phyloP scores from a whole-genome alignment of 441 rosid genomes.

The Macaranga tanarius region DNA sequence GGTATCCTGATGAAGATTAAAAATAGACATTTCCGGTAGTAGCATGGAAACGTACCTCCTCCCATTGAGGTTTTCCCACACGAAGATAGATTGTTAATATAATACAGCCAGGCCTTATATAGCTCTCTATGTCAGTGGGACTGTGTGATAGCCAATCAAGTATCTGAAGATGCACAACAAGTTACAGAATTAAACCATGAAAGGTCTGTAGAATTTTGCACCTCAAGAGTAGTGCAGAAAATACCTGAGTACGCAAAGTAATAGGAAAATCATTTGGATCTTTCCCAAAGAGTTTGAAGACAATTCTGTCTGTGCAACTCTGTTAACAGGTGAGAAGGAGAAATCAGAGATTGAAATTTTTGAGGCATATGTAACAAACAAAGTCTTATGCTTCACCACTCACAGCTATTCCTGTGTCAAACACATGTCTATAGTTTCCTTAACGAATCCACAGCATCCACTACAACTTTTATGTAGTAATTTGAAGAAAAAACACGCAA shows the following conservation, averaged over 20 bases:
- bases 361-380: not conserved
- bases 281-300: constrained; percentile 86
- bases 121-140: constrained; percentile 94
- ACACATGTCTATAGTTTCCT: not conserved
- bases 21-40: constrained; percentile 8
- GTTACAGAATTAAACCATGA: constrained; percentile 20
- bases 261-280: constrained; percentile 78
- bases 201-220: constrained; percentile 7
- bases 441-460: not conserved
- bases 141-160: constrained; percentile 82
- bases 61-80: constrained; percentile 69
- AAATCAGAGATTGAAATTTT: not conserved
- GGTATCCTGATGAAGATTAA: constrained; percentile 17
- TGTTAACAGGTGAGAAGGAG: constrained; percentile 35
- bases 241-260: constrained; percentile 75
- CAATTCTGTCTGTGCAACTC: constrained; percentile 78
- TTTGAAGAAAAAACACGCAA: too few relatives aligned
- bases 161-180: constrained; percentile 51
- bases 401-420: not conserved
- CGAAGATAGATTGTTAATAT: constrained; percentile 77
- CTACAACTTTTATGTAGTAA: not conserved
- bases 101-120: constrained; percentile 91
- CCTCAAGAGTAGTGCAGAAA: constrained; percentile 19
- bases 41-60: constrained; percentile 55
- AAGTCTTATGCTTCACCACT: not conserved